These are phyloP conservation scores for Grosmannia clavigera DNA, from an alignment of 2,329 filamentous ascomycete genomes.

Conservation along the genomic window DNA sequence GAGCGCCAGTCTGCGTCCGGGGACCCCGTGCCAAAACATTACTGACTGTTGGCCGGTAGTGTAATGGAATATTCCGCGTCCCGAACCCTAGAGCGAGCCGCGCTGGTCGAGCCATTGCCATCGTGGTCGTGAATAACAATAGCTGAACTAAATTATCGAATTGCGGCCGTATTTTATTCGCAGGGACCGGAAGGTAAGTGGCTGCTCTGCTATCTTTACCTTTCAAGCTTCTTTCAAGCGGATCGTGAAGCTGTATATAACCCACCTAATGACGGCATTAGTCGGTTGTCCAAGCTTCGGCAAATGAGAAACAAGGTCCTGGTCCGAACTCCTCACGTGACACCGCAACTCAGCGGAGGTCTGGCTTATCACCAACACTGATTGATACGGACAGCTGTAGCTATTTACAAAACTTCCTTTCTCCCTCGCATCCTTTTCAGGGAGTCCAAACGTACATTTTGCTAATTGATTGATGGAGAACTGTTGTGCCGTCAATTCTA, in stretches of 20 bases:
- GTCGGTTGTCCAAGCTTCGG: background rate
- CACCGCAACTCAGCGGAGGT: background rate
- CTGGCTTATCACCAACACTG: no score
- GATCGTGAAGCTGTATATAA: background rate
- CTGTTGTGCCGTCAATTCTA: background rate
- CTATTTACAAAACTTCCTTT: no score
- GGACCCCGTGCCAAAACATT: background rate
- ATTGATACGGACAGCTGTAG: no score
- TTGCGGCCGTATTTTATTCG: no score
- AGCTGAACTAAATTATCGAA: no score
- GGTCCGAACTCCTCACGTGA: background rate
- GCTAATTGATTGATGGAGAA: background rate
- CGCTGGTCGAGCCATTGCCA: constrained; percentile 7
- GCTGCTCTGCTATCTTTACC: no score
- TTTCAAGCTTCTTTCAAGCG: background rate
- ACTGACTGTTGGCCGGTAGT: background rate
- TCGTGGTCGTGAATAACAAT: background rate
- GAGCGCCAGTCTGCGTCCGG: constrained; percentile 12
- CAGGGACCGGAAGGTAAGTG: no score
- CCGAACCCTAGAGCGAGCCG: constrained; percentile 3
- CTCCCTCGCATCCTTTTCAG: no score
- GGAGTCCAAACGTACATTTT: no score
- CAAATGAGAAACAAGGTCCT: background rate
- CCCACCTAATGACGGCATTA: background rate
- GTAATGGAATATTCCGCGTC: background rate